Evolutionary conservation across 495 filamentous ascomycete genomes (phyloP), one percentile per base, ranked within the genome.

Genomic region (Penicillium desertorum): DNA sequence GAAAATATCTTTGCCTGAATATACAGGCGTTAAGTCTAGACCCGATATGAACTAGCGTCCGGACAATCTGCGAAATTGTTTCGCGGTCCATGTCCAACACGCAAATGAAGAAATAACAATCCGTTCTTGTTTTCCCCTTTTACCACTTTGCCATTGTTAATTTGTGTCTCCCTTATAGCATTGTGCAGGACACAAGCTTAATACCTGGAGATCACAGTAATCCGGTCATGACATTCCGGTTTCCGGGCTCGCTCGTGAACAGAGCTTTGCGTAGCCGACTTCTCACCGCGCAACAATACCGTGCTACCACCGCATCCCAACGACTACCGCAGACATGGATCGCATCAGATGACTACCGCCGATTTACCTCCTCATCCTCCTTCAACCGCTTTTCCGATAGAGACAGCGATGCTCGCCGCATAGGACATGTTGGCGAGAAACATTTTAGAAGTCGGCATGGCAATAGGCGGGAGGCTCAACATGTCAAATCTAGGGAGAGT

Each of bases 211-310:
- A 54, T 17, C 30, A 55, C 20, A 20, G 36, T 48, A 36, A 42
- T 7, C 27, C 30, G 57, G 57, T 41, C 43, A 68, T 68, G 65
- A 50, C 57, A 19, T 23, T 50, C 16, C 58, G 60, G 45, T 39
- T 56, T 43, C 55, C 65, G 43, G 60, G 54, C 20, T 61, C 59
- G 29, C 54, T 55, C 43, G 55, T 59, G 62, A 59, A 59, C 53
- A 69, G 66, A 63, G 60, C 62, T 63, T 46, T 65, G 54, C 66
- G 64, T 57, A 67, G 62, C 29, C 56, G 60, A 65, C 27, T 60
- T 36, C 45, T 61, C 29, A 25, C 41, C 19, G 48, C 42, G 22
- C 60, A 45, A 32, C 58, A 61, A 41, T 57, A 56, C 36, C 51
- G 64, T 23, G 37, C 59, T 6, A 42, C 29, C 17, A 42, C 50